These are phyloP conservation scores for Allomyces javanicus DNA, from an alignment of 192 early-diverging fungal genomes.

Conservation along the genomic window DNA sequence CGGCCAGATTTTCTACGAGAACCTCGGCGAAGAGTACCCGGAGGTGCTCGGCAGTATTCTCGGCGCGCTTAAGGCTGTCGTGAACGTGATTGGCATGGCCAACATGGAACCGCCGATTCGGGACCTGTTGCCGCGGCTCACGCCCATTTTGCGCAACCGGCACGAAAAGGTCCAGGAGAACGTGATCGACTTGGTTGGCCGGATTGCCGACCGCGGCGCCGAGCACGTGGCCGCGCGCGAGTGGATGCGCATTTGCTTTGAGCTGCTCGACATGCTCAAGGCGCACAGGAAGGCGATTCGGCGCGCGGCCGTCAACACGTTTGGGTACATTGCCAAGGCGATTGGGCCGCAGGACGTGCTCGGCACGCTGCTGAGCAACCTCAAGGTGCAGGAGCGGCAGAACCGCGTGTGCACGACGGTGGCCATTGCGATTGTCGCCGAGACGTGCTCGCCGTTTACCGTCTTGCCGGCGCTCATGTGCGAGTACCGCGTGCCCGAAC, in stretches of 20 bases:
- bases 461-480: constrained; percentile 97
- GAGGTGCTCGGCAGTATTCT: constrained; percentile 93
- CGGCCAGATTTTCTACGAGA: constrained; percentile 87
- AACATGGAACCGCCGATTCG: constrained; percentile 98
- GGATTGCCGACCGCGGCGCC: constrained; percentile 94
- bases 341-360: constrained; percentile 98
- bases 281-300: constrained; percentile 90
- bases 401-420: constrained; percentile 98
- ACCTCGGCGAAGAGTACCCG: constrained; percentile 97
- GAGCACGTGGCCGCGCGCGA: constrained; percentile 89
- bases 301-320: constrained; percentile 90
- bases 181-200: constrained; percentile 81
- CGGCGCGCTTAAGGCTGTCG: constrained; percentile 78
- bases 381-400: constrained; percentile 97
- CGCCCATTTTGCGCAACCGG: constrained; percentile 94
- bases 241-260: constrained; percentile 99
- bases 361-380: constrained; percentile 90
- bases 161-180: constrained; percentile 87
- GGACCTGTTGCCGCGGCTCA: constrained; percentile 83
- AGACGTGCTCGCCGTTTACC: constrained; percentile 92
- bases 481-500: constrained; percentile 96
- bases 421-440: constrained; percentile 94
- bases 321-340: constrained; percentile 97
- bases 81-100: constrained; percentile 93
- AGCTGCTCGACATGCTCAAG: constrained; percentile 88